Base-by-base conservation (phyloP, 2,329 filamentous ascomycete genomes). In the Samsoniella hepiali region DNA sequence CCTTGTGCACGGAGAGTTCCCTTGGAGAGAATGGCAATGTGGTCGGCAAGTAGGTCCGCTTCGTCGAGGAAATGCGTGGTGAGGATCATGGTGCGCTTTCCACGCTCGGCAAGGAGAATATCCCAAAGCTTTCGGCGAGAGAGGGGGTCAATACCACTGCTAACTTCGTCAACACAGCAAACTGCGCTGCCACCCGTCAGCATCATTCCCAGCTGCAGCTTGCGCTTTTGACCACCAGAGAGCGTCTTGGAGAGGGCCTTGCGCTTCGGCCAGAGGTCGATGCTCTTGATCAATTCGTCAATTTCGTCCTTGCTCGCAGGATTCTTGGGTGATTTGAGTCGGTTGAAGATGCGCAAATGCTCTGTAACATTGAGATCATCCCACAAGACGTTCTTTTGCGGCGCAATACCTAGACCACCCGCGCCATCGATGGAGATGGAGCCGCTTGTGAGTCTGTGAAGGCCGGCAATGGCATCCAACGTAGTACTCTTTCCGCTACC, bases 41-140 rank as follows among this genome's bases (percentile, higher is more conserved):
- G 89, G 71, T 97, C 94, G 0, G 93, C 90, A 1, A 97, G 82
- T 1, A 97, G 80, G 71, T 97, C 93, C 0, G 93, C 94, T 75
- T 97, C 94, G 70, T 97, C 94, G 9, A 97, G 81, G 74, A 97
- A 97, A 74, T 97, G 94, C 0, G 93, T 97, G 0, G 93, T 97
- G 63, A 97, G 76, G 49, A 97, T 85, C 69, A 97, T 90, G 0
- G 93, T 96, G 49, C 93, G 82, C 65, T 82, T 82, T 27, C 92
- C 93, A 63, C 93, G 86, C 74, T 97, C 93, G 1, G 90, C 90
- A 13, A 97, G 80, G 29, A 97, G 80, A 65, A 97, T 97, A 68
- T 97, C 92, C 93, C 93, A 97, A 31, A 97, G 91, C 77, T 96
- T 97, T 34, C 93, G 81, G 62, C 94, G 83, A 27, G 90, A 93